Evolutionary conservation across 306 rosid genomes (phyloP), one percentile per base, ranked within the genome.

Genomic region (Abrus precatorius): DNA sequence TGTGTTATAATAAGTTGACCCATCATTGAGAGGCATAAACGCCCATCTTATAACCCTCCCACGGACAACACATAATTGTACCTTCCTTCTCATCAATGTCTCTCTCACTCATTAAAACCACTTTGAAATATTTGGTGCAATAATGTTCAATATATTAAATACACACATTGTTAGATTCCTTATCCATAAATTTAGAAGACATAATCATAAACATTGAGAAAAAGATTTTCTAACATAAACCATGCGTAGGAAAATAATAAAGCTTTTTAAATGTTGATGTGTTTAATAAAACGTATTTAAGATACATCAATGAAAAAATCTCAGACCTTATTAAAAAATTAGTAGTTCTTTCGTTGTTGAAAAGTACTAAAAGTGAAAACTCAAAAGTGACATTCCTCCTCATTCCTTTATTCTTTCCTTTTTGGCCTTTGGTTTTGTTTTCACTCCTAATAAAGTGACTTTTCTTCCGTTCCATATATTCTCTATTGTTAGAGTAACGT

Each of bases 371-470:
- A 81, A 72, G 74, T 45, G 63, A 74, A 33, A 59, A 44, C 56
- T 14, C 40, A 78, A 84, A 55, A 74, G 72, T 59, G 84, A 79
- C 74, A 74, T 79, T 57, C 84, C 81, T 79, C 69, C 84, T 30
- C 28, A 30, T 67, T 67, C 81, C 72, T 65, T 73, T 83, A 72
- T 78, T 78, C 44, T 72, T 72, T 72, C 43, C 54, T 34, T 43
- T 83, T 65, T 66, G n/a, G 33, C 66, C 64, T 28, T 69, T 59
- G 1, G 3, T 62, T 69, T 61, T 28, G n/a, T 30, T 65, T 71
- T 2, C 57, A 38, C 50, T 38, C 50, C 45, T 68, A 7, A 75
- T 67, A 79, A 84, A 84, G 84, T 9, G 33, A 30, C 87, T 74
- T 79, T 84, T 84, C 76, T 79, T 57, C 68, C 3, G 12, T 48